Base-by-base conservation (phyloP, 2,329 filamentous ascomycete species). In the Hypoxylon sp. region DNA sequence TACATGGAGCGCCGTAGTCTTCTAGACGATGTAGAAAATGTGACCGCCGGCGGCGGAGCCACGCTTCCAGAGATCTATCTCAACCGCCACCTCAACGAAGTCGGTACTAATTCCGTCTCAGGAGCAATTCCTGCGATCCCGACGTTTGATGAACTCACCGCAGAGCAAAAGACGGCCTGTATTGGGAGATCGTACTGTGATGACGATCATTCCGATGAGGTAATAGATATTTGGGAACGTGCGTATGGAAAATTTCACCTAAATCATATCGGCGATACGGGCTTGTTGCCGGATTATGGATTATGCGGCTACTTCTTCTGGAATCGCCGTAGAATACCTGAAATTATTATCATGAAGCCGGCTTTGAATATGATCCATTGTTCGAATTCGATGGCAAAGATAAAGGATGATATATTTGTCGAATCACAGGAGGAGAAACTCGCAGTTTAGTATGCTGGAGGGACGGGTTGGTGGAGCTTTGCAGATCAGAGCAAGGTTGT, bases 231-330 rank as follows among this genome's bases (percentile, higher is more conserved):
- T 5, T 52, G 30, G 17, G 30, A 23, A 23, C 2, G 19, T 36
- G 38, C 9, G 9, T 21, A 7, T 21, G 38, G 38, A 21, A 6
- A 7, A 11, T 10, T 43, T 3, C 3, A 3, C 38, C 9, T 43
- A n/a, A 7, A 10, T 21, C 6, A 3, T 4, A 4, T 43, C 11
- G 1, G 11, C 11, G 11, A 21, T 43, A 10, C 3, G 7, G 7
- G 7, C 7, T 11, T 10, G 38, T 21, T 17, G 17, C 4, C 11
- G 7, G 19, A 43, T 7, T 43, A 21, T 21, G 21, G 38, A 23
- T n/a, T 34, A 38, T 52, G 49, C n/a, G 53, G 53, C 13, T 48
- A 48, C 25, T 17, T 43, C 19, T 57, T 57, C 30, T 57, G 53
- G 53, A 30, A 48, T 13, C 17, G 13, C 17, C 17, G 21, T 9